These are phyloP conservation scores for Flaveria trinervia DNA, from an alignment of 129 eudicot species.

Conservation along the genomic window DNA sequence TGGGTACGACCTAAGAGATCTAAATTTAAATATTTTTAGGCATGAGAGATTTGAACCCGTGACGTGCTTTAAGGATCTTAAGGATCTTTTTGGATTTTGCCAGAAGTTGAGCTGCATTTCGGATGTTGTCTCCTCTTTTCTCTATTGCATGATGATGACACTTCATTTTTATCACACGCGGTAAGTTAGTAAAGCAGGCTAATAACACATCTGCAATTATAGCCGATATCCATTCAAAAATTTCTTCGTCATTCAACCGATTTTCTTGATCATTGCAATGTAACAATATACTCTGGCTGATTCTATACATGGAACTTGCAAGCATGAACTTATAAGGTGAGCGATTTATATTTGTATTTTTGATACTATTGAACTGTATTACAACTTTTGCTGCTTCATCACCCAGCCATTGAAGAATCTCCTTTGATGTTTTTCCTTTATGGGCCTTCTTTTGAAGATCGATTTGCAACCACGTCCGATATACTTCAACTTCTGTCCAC, in stretches of 20 bases:
- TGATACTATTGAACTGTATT: background rate
- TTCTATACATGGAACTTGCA: constrained; percentile 17
- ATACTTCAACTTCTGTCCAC: too few species aligned
- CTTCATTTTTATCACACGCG: constrained; percentile 5
- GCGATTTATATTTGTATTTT: background rate
- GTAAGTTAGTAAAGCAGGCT: constrained; percentile 11
- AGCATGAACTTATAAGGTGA: background rate
- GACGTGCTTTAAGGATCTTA: background rate
- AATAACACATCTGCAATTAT: background rate
- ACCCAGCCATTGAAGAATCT: too few species aligned
- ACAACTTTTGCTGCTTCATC: background rate
- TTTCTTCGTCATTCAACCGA: background rate
- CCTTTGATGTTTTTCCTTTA: too few species aligned
- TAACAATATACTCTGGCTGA: background rate
- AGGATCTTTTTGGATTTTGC: constrained; percentile 3
- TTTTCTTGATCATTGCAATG: background rate
- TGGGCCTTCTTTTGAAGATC: too few species aligned
- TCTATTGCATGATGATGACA: constrained; percentile 6
- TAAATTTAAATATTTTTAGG: too few species aligned
- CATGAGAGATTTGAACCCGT: too few species aligned
- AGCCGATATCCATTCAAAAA: constrained; percentile 5
- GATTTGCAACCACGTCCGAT: too few species aligned
- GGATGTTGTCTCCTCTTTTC: background rate
- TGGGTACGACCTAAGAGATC: too few species aligned
- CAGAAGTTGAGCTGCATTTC: background rate